Evolutionary conservation across 2,329 filamentous ascomycete genomes (phyloP).

Genomic region (Torrubiella hemipterigena): DNA sequence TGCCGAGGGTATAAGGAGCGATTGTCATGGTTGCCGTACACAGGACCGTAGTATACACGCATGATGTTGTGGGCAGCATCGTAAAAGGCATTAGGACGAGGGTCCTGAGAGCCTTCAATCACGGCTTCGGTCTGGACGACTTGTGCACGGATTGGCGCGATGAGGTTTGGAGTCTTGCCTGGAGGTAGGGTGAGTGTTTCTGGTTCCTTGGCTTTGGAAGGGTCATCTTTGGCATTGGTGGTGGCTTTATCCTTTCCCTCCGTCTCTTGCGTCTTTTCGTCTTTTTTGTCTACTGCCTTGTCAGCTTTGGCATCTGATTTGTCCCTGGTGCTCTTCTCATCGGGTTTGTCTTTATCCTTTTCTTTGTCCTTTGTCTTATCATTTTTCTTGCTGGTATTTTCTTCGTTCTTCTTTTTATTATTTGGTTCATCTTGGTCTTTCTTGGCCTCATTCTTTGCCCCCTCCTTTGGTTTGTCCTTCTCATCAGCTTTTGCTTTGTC

Average conservation of each 20-base stretch:
- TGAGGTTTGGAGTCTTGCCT: constrained; percentile 28
- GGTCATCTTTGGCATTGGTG: no score
- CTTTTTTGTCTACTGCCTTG: constrained; percentile 3
- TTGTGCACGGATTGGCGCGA: constrained; percentile 34
- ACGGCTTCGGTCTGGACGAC: constrained; percentile 44
- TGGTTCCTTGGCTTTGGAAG: no score
- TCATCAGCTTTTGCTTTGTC: no score
- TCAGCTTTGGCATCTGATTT: constrained; percentile 3
- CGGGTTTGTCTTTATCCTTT: constrained; percentile 2
- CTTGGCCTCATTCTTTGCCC: constrained; percentile 4
- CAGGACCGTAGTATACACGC: constrained; percentile 44
- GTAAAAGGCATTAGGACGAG: constrained; percentile 47
- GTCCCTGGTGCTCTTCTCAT: constrained; percentile 2
- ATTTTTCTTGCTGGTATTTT: neutral
- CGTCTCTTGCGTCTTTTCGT: neutral
- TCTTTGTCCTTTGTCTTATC: constrained; percentile 1
- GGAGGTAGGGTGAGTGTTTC: constrained; percentile 17
- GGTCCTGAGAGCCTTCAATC: constrained; percentile 38
- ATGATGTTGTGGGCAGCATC: constrained; percentile 39
- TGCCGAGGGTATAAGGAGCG: constrained; percentile 31
- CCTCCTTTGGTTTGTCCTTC: constrained; percentile 5
- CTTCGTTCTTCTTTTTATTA: constrained; percentile 1
- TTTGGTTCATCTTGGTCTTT: constrained; percentile 2
- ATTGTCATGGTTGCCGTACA: constrained; percentile 38
- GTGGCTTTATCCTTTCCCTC: neutral